Base-by-base conservation (phyloP, 2,329 filamentous ascomycete species). In the Trichoderma sp. region DNA sequence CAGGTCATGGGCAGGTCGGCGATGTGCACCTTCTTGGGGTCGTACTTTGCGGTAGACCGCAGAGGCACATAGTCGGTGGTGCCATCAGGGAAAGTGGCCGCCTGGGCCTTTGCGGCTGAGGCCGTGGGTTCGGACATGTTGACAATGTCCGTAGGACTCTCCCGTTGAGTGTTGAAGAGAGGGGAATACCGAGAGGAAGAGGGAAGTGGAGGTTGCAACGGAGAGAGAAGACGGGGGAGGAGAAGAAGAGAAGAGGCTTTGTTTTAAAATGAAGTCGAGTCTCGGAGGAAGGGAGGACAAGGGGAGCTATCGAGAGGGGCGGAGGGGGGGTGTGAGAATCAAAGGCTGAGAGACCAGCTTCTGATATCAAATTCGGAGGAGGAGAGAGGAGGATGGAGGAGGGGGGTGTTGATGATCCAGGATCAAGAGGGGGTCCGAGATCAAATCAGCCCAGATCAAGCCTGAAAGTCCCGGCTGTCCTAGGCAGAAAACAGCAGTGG, bases 1-100 rank as follows among this genome's bases (percentile, higher is more conserved):
- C 84, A 86, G 69, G 92, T 97, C 74, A 96, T 90, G 68, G 91
- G 90, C 71, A 87, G 87, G 71, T 96, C 93, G 71, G 92, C 89
- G 80, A 97, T 95, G 80, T 97, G 93, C 76, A 90, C 86, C 83
- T 96, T 97, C 83, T 90, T 83, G 68, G 78, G 52, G 69, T 89
- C 86, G 72, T 81, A 80, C 76, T 81, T 83, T 70, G 70, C 71
- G 34, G 70, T 69, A 65, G 73, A 74, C 58, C 84, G 83, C 56
- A 83, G 78, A 69, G 84, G 84, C 73, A 84, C 80, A 77, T 86
- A 85, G 73, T 87, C 85, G 70, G 80, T 83, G 60, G 84, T 87
- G 78, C 84, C 85, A 74, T 87, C 85, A 32, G 80, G 78, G 70
- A 83, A 80, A 74, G 79, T 77, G 70, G 79, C 76, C 70, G 80